Percentiles rank a stretch among this genome's conserved stretches.
Evolutionary conservation across 2,329 filamentous ascomycete species (phyloP).

Genomic region (Alternaria triticimaculans): DNA sequence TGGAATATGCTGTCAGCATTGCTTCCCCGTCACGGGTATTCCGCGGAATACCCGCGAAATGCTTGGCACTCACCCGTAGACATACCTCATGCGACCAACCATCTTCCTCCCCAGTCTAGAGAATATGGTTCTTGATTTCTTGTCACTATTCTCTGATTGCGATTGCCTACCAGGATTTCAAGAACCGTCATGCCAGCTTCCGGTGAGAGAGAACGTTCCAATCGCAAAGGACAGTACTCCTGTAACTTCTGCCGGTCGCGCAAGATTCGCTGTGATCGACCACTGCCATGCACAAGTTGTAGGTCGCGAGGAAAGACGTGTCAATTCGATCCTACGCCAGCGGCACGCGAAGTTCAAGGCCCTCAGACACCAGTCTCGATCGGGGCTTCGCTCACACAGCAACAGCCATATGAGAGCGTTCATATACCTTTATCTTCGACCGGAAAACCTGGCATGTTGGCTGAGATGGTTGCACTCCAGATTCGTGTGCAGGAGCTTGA

Average conservation of each 20-base stretch:
- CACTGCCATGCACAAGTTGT: conserved; percentile 37
- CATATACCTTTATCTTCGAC: neutral
- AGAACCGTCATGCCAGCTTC: neutral
- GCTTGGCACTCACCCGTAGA: neutral
- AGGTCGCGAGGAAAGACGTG: conserved; percentile 26
- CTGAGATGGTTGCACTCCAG: neutral
- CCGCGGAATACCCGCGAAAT: neutral
- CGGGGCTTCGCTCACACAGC: neutral
- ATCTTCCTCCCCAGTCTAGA: neutral
- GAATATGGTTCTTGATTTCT: neutral
- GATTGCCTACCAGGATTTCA: neutral
- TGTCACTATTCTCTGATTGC: neutral
- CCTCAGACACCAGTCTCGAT: neutral
- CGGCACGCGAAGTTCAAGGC: neutral
- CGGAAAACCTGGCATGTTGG: neutral
- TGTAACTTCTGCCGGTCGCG: conserved; percentile 35
- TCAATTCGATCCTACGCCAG: conserved; percentile 11
- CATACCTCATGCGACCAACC: neutral
- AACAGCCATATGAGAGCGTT: neutral
- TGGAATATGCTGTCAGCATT: neutral
- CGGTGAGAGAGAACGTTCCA: neutral
- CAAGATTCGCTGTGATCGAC: conserved; percentile 37
- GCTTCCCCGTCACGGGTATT: neutral
- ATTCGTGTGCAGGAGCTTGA: neutral
- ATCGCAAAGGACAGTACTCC: conserved; percentile 25